phyloP scores from a whole-genome alignment of 305 asterid species.

The Ruellia speciosa region DNA sequence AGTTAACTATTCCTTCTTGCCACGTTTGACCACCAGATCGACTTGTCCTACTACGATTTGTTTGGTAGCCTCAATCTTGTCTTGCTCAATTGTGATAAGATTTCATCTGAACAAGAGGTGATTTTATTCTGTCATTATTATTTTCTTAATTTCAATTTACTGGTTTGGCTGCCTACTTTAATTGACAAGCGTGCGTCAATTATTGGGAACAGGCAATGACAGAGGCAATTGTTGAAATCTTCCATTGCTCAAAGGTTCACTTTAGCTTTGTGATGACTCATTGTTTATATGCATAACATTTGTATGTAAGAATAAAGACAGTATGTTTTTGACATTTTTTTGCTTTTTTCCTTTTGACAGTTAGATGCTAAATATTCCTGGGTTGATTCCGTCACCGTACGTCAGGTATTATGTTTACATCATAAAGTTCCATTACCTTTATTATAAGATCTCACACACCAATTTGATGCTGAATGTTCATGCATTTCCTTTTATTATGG shows the following conservation, averaged over 20 bases:
- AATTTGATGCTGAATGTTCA: background rate
- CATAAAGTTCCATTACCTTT: no score
- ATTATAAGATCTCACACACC: background rate
- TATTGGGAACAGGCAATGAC: constrained; percentile 39
- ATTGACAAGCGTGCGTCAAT: constrained; percentile 18
- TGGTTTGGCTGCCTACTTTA: constrained; percentile 22
- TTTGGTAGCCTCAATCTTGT: constrained; percentile 75
- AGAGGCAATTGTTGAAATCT: constrained; percentile 64
- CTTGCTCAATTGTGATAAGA: constrained; percentile 45
- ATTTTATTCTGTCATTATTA: background rate
- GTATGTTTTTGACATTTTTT: constrained; percentile 22
- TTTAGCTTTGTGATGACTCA: constrained; percentile 12
- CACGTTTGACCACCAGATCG: constrained; percentile 52
- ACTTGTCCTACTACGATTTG: constrained; percentile 60
- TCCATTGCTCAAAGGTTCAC: constrained; percentile 53
- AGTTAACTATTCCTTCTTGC: constrained; percentile 14
- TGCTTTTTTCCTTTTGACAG: constrained; percentile 26
- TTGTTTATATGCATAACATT: constrained; percentile 9
- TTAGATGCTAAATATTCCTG: constrained; percentile 35
- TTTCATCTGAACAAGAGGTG: constrained; percentile 71
- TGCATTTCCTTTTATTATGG: background rate
- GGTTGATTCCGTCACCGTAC: constrained; percentile 33
- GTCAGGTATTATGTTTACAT: constrained; percentile 38
- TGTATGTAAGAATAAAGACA: constrained; percentile 7
- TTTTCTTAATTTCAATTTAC: constrained; percentile 1